Evolutionary conservation across 176 grass and related monocot genomes (phyloP), one percentile per base, ranked within the genome.

Genomic region (Oryza punctata): DNA sequence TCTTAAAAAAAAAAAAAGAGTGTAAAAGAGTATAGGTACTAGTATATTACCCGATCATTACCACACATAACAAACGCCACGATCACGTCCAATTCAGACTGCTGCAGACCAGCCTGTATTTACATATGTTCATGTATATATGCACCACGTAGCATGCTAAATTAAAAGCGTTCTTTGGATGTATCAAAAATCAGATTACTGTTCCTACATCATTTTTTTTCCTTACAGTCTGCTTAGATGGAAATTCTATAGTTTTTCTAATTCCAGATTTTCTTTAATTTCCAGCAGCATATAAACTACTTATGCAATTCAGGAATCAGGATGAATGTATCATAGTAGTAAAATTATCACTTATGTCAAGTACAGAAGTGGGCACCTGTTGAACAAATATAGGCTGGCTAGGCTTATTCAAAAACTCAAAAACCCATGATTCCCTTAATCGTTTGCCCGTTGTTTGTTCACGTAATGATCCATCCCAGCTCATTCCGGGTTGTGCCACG

Each of bases 401-500:
- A 37, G 35, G 35, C 35, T 37, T 73, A 63, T 63, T 73, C 61
- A 82, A 7, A 24, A 9, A 59, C 13, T 30, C 7, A 47, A 32
- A 12, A 40, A 7, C 70, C 16, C 7, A 65, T 65, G 12, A 81
- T 80, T 63, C 75, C 15, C 61, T 67, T 11, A 47, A 63, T 85
- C 8, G 24, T 85, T 80, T 80, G 37, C n/a, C 49, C 40, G 67
- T 54, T 67, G 46, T 27, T 40, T 82, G 46, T 59, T 78, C 44
- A 79, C 47, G 14, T 63, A 69, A 33, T 49, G 13, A 32, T 83
- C 66, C 73, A 67, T 76, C 64, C 61, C 73, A 83, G 60, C 84
- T 86, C 67, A 86, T 5, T 40, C 35, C 37, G 63, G 60, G 67
- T 40, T 90, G 79, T 87, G 27, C 35, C 6, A 24, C 29, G 61